Percentiles rank a stretch among this genome's conserved stretches.
Evolutionary conservation across 1,284 basidiomycete species (phyloP).

Genomic region (Farysia itapuensis): DNA sequence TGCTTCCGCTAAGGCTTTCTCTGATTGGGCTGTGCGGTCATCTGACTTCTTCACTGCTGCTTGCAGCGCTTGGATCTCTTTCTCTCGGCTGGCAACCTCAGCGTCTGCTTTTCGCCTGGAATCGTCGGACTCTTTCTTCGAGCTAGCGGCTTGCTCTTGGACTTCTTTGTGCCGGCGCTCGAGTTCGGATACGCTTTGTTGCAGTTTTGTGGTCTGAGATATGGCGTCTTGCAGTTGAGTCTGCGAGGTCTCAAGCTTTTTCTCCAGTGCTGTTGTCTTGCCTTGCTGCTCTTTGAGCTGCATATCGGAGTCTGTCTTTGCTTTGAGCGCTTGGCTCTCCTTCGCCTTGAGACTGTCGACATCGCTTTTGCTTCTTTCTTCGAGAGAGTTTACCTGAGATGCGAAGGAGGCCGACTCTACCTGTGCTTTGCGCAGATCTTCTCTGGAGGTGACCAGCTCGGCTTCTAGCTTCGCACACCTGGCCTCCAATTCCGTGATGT

Average conservation of each 20-base stretch:
- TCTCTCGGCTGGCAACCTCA: too few relatives aligned
- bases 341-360: not conserved
- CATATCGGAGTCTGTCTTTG: not conserved
- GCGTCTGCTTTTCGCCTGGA: too few relatives aligned
- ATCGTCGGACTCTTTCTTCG: too few relatives aligned
- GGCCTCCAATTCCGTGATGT: too few relatives aligned
- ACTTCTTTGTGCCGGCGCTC: too few relatives aligned
- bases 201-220: not conserved
- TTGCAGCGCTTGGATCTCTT: too few relatives aligned
- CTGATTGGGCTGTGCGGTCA: too few relatives aligned
- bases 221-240: not conserved
- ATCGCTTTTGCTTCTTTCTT: not conserved
- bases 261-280: not conserved
- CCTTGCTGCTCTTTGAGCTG: not conserved
- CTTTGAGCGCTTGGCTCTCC: not conserved
- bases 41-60: not conserved
- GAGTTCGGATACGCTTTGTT: not conserved
- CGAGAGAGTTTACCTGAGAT: not conserved
- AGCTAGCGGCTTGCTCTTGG: too few relatives aligned
- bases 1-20: too few relatives aligned
- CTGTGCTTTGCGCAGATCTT: not conserved
- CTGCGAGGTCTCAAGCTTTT: not conserved
- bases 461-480: too few relatives aligned
- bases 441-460: not conserved
- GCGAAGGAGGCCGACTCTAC: not conserved